Conservation (phyloP, 371 early-diverging fungal species). For the Mortierella sp. region DNA sequence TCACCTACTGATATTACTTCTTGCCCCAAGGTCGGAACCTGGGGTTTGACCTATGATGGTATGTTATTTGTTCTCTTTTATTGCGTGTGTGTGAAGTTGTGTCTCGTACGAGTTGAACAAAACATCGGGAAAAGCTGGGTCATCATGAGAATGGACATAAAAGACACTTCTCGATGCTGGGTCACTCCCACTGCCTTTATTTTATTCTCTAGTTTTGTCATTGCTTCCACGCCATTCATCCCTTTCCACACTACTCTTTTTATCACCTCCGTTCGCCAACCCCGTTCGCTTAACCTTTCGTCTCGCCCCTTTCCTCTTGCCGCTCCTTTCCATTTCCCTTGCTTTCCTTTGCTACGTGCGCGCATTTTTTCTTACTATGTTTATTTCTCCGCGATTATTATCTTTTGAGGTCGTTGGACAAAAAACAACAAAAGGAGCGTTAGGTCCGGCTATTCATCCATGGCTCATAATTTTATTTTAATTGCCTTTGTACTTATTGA, state of each 20-base stretch:
- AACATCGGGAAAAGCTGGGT: neutral
- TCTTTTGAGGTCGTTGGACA: neutral
- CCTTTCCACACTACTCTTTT: neutral
- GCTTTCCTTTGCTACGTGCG: neutral
- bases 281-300: neutral
- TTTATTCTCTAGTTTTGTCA: neutral
- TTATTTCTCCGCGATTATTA: neutral
- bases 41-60: conserved; percentile 79
- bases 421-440: neutral
- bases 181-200: neutral
- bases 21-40: conserved; percentile 52
- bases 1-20: conserved; percentile 37
- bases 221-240: neutral
- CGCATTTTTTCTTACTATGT: neutral
- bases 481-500: neutral
- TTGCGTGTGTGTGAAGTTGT: too few relatives aligned
- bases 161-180: neutral
- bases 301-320: neutral
- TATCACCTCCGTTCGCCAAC: neutral
- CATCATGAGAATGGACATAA: neutral
- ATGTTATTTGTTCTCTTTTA: neutral
- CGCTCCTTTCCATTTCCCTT: neutral
- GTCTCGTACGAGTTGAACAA: neutral
- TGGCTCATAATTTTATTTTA: neutral
- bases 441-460: neutral